These are phyloP conservation scores for Strigomonas galati DNA, from an alignment of 208 protist species.

Conservation along the genomic window DNA sequence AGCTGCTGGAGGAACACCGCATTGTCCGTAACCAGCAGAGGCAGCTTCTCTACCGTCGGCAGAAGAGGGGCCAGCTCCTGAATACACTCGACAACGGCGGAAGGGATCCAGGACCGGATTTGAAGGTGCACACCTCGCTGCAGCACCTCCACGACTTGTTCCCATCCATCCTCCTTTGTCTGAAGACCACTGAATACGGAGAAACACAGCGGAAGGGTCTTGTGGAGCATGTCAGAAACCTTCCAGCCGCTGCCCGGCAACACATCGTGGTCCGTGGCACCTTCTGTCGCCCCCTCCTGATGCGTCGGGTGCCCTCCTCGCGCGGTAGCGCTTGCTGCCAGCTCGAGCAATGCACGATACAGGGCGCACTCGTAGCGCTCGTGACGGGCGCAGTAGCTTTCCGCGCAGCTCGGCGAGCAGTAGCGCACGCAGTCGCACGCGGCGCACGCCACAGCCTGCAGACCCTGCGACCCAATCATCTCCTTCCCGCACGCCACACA, in stretches of 20 bases:
- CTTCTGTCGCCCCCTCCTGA: neutral
- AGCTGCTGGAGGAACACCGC: neutral
- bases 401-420: constrained; percentile 37
- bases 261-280: constrained; percentile 23
- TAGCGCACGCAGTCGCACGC: constrained; percentile 29
- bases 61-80: neutral
- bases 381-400: constrained; percentile 26
- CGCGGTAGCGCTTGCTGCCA: constrained; percentile 6
- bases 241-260: constrained; percentile 29
- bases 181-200: constrained; percentile 32
- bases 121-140: constrained; percentile 22
- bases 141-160: constrained; percentile 19
- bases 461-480: neutral
- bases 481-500: constrained; percentile 21
- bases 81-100: constrained; percentile 13
- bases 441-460: constrained; percentile 13
- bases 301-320: neutral
- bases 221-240: constrained; percentile 19
- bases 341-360: constrained; percentile 18
- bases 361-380: constrained; percentile 35
- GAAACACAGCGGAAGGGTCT: constrained; percentile 30
- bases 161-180: constrained; percentile 16
- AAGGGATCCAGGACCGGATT: constrained; percentile 18
- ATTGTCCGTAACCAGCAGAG: neutral
- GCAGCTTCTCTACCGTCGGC: neutral